These are phyloP conservation scores for Durio zibethinus DNA, from an alignment of 345 rosid genomes.

Conservation along the genomic window DNA sequence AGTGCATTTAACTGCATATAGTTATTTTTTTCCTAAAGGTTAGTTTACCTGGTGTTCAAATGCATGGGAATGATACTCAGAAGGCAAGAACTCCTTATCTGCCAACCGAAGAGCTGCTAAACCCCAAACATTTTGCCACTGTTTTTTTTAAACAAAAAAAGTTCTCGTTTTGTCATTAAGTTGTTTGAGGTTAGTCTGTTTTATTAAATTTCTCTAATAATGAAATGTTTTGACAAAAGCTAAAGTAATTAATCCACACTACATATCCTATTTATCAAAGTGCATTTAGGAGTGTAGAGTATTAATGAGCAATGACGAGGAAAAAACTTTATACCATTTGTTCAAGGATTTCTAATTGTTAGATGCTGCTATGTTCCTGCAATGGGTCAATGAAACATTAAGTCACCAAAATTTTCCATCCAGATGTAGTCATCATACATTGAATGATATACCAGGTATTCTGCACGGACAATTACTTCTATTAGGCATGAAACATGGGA, in stretches of 20 bases:
- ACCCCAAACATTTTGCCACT: conserved; percentile 76
- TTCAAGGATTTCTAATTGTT: background rate
- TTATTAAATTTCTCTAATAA: background rate
- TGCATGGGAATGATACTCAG: conserved; percentile 61
- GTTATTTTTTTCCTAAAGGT: conserved; percentile 1
- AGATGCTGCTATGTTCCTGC: conserved; percentile 42
- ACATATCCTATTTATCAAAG: background rate
- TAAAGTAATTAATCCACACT: background rate
- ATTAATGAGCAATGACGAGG: background rate
- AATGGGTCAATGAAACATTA: conserved; percentile 63
- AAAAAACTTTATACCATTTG: background rate
- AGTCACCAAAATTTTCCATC: conserved; percentile 84
- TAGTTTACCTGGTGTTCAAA: conserved; percentile 58
- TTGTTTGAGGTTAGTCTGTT: background rate
- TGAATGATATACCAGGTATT: conserved; percentile 79
- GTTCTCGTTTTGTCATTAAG: background rate
- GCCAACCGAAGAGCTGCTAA: conserved; percentile 73
- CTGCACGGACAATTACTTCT: conserved; percentile 31
- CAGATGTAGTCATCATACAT: conserved; percentile 80
- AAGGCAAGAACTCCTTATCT: conserved; percentile 73
- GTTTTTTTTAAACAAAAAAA: background rate
- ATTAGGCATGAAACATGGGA: background rate
- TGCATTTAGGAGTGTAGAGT: background rate
- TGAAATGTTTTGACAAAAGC: background rate
- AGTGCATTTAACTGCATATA: background rate